Conservation (phyloP, 2,329 filamentous ascomycete genomes). For the Leptographium wingfieldii region DNA sequence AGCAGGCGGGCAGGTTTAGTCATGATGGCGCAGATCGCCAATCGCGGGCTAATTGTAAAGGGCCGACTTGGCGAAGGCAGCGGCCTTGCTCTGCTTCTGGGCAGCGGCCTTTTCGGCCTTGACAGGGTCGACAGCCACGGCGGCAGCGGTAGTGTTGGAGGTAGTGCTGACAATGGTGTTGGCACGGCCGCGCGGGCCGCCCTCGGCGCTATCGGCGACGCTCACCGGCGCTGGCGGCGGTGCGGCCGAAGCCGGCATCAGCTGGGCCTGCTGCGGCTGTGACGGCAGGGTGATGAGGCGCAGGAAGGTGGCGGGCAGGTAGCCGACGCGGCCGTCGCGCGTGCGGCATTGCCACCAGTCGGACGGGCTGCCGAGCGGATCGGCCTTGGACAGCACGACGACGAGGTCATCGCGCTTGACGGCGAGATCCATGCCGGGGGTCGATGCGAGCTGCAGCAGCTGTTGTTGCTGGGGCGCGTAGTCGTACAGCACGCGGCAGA, state of each 20-base stretch:
- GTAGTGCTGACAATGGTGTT: conserved; percentile 24
- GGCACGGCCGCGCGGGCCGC: not conserved
- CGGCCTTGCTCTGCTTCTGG: conserved; percentile 5
- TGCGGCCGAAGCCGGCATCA: not conserved
- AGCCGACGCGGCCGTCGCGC: conserved; percentile 79
- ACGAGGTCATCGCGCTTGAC: conserved; percentile 94
- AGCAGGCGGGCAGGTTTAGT: too few species aligned
- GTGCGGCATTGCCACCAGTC: conserved; percentile 97
- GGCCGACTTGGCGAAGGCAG: not conserved
- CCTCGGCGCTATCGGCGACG: conserved; percentile 36
- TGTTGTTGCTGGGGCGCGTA: conserved; percentile 54
- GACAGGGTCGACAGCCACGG: conserved; percentile 4
- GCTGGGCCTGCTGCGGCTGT: not conserved
- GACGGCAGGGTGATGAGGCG: conserved; percentile 52
- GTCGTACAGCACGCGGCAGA: conserved; percentile 90
- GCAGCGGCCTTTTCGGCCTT: conserved; percentile 12
- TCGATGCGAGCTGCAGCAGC: conserved; percentile 22
- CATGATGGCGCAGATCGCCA: too few species aligned
- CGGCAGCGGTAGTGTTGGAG: not conserved
- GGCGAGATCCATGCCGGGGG: conserved; percentile 69
- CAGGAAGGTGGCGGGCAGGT: conserved; percentile 82
- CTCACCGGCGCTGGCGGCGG: conserved; percentile 13
- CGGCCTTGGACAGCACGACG: conserved; percentile 81
- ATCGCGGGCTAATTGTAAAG: not conserved
- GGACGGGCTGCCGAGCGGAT: conserved; percentile 80